Evolutionary conservation across 164 flowering plant species (phyloP).

Genomic region (Sextonia rubra): DNA sequence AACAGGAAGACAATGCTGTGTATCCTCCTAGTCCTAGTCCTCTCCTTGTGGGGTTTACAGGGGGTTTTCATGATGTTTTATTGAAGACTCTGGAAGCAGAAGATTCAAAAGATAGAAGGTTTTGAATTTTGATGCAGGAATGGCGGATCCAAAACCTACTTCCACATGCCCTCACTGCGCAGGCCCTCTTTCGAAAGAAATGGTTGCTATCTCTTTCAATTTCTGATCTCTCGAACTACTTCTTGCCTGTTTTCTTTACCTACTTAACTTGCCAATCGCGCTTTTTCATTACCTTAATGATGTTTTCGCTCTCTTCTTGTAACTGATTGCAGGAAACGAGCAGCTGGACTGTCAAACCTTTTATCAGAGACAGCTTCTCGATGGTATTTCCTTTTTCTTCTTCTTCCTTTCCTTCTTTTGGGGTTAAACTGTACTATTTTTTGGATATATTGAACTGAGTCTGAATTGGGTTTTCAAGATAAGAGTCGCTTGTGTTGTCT

Average conservation of each 20-base stretch:
- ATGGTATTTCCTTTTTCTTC: constrained; percentile 41
- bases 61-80: not conserved
- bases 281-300: not conserved
- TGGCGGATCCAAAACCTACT: constrained; percentile 20
- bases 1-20: too few relatives aligned
- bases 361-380: constrained; percentile 80
- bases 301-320: not conserved
- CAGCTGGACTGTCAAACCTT: constrained; percentile 62
- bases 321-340: constrained; percentile 63
- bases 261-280: not conserved
- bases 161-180: constrained; percentile 77
- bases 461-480: not conserved
- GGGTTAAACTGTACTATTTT: not conserved
- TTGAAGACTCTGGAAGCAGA: not conserved
- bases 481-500: not conserved
- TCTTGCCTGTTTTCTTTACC: not conserved
- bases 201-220: constrained; percentile 29
- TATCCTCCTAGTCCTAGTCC: too few relatives aligned
- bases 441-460: not conserved
- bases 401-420: not conserved
- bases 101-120: not conserved
- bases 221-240: not conserved
- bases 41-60: not conserved
- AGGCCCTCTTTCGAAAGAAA: constrained; percentile 80
- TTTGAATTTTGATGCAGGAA: not conserved